Evolutionary conservation across 306 rosid genomes (phyloP).

Genomic region (Morella rubra): DNA sequence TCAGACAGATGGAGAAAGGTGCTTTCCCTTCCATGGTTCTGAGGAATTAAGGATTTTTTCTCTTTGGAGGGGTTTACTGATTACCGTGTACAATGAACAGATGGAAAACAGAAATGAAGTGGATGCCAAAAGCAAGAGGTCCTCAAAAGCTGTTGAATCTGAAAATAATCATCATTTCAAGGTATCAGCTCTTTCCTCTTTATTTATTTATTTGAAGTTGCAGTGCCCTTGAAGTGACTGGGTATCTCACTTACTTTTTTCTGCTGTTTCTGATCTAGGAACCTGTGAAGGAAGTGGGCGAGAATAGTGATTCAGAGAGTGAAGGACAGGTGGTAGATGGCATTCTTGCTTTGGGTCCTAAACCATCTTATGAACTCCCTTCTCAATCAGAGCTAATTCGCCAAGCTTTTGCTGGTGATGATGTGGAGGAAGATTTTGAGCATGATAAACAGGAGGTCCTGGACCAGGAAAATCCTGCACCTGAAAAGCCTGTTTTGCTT

Average conservation of each 20-base stretch:
- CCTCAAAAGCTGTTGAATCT: conserved; percentile 31
- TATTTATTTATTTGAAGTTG: conserved; percentile 5
- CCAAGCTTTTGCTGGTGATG: conserved; percentile 87
- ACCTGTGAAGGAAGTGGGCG: conserved; percentile 47
- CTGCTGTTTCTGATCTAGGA: conserved; percentile 36
- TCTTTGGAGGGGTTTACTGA: background rate
- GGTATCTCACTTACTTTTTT: conserved; percentile 9
- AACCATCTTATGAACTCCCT: conserved; percentile 72
- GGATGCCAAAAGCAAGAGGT: conserved; percentile 35
- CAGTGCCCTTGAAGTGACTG: conserved; percentile 10
- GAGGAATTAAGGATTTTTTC: background rate
- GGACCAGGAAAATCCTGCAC: conserved; percentile 84
- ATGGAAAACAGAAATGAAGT: conserved; percentile 44
- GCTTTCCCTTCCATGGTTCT: background rate
- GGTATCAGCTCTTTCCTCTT: conserved; percentile 38
- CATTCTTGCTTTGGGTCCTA: conserved; percentile 52
- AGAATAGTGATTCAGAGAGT: conserved; percentile 64
- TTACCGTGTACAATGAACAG: conserved; percentile 42
- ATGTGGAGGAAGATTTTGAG: conserved; percentile 87
- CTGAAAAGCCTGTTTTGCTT: conserved; percentile 73
- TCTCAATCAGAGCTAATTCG: conserved; percentile 84
- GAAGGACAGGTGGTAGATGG: conserved; percentile 87
- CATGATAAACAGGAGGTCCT: conserved; percentile 63
- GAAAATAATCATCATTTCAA: conserved; percentile 33
- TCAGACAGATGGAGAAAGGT: conserved; percentile 86